phyloP scores from a whole-genome alignment of 306 rosid genomes.

The Vigna trinervia region DNA sequence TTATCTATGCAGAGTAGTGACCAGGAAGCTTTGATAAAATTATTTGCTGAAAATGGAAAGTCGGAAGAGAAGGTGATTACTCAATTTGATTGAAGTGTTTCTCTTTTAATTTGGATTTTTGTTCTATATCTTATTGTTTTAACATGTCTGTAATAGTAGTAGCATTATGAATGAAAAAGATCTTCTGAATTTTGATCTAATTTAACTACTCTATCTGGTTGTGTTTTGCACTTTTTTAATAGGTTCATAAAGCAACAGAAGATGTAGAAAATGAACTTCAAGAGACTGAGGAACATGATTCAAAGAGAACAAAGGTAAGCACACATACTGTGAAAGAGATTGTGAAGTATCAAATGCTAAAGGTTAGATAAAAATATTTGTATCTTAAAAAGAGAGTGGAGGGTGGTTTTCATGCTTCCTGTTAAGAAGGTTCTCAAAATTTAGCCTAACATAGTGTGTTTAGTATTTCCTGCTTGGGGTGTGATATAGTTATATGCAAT shows the following conservation, averaged over 20 bases:
- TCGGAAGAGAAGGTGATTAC: slow-evolving; percentile 47
- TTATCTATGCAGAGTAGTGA: slow-evolving; percentile 54
- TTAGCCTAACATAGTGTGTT: not conserved
- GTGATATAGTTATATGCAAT: not conserved
- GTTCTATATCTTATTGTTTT: not conserved
- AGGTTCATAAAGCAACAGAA: slow-evolving; percentile 50
- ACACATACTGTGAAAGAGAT: not conserved
- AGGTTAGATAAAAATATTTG: not conserved
- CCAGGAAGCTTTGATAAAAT: slow-evolving; percentile 69
- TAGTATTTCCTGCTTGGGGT: not conserved
- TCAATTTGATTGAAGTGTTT: not conserved
- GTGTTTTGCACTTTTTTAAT: slow-evolving; percentile 26
- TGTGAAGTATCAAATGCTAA: slow-evolving; percentile 22
- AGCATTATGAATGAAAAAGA: not conserved
- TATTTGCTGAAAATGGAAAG: slow-evolving; percentile 51
- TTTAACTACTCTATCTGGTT: not conserved
- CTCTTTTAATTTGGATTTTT: not conserved
- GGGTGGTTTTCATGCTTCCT: not conserved
- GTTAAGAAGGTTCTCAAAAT: not conserved
- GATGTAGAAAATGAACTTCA: not conserved
- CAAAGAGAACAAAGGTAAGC: slow-evolving; percentile 29
- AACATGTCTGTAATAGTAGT: slow-evolving; percentile 14
- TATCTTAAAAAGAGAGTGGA: not conserved
- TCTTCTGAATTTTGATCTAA: not conserved
- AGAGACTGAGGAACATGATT: not conserved